Evolutionary conservation across 1,284 basidiomycete species (phyloP), one percentile per base, ranked within the genome.

Genomic region (Moesziomyces sp.): DNA sequence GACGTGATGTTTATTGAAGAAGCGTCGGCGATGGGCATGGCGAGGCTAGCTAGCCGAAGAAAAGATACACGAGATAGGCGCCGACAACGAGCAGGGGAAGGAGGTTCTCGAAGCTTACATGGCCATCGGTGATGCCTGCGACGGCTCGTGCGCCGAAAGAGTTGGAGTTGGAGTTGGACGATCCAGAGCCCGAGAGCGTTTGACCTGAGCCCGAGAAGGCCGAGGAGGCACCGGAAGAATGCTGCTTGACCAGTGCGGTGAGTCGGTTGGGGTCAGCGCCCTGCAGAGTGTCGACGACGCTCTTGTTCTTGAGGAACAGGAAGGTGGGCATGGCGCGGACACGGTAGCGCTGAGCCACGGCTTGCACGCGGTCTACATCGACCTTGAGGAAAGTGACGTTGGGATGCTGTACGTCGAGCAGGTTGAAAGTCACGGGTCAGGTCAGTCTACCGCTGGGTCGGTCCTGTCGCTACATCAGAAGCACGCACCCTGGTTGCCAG

Each of bases 321-420:
- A 87, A 87, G 5, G 86, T 87, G 5, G 86, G 86, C 86, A 87
- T 87, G 14, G 86, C 86, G 9, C 78, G 62, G 30, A 87, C 77
- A 18, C 75, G 54, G 79, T 84, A 87, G 48, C 85, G 74, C 46
- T 79, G 78, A 26, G 86, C 85, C 23, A 86, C 82, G 28, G 80
- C 76, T 35, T 74, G 72, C 28, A 85, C 80, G 48, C 77, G 74
- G 76, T 87, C 86, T 45, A 86, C 86, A 52, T 87, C 86, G 53
- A 87, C 81, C 79, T 86, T 86, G 57, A 78, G 75, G 53, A 62
- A 76, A 26, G 82, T 78, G 26, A 51, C 58, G 47, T 58, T 72
- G 44, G 69, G 48, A 42, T 63, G 44, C 69, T 72, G 58, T 62
- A 19, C 7, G 19, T 21, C 3, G 23, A 4, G 23, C 38, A 13